Conservation (phyloP, 2,329 filamentous ascomycete species). For the Fusarium burgessii region DNA sequence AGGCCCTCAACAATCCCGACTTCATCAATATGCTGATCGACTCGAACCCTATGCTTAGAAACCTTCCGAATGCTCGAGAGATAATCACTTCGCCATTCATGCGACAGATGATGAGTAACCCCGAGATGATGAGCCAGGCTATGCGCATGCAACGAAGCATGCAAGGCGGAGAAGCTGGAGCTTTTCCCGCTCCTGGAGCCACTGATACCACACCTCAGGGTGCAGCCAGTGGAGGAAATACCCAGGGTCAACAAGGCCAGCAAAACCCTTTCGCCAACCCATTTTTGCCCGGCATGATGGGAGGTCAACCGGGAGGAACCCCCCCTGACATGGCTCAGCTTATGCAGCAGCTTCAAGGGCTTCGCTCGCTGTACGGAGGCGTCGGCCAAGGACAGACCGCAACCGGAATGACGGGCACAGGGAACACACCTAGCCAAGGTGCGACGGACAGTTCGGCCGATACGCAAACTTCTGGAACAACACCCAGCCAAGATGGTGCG, state of each 20-base stretch:
- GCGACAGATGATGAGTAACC: constrained; percentile 92
- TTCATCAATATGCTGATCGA: constrained; percentile 96
- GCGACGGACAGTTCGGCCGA: constrained; percentile 44
- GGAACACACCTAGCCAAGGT: constrained; percentile 46
- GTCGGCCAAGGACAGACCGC: constrained; percentile 44
- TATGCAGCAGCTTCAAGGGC: constrained; percentile 47
- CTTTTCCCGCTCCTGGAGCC: constrained; percentile 90
- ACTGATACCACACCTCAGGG: constrained; percentile 84
- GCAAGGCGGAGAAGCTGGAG: constrained; percentile 63
- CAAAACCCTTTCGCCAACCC: constrained; percentile 60
- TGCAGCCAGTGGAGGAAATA: constrained; percentile 49
- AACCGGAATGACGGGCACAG: constrained; percentile 42
- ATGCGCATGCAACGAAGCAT: constrained; percentile 83
- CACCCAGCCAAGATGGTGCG: constrained; percentile 22
- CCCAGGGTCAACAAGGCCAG: constrained; percentile 51
- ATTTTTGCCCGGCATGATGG: constrained; percentile 44
- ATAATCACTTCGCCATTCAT: constrained; percentile 91
- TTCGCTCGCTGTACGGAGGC: constrained; percentile 50
- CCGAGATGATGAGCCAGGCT: constrained; percentile 83
- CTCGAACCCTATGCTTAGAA: constrained; percentile 84
- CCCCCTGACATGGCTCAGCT: constrained; percentile 33
- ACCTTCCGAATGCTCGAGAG: constrained; percentile 80
- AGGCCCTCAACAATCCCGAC: constrained; percentile 93
- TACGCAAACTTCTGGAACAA: constrained; percentile 38
- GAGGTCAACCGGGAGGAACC: constrained; percentile 26